Evolutionary conservation across 495 filamentous ascomycete species (phyloP).

Genomic region (Daldinia concentrica): DNA sequence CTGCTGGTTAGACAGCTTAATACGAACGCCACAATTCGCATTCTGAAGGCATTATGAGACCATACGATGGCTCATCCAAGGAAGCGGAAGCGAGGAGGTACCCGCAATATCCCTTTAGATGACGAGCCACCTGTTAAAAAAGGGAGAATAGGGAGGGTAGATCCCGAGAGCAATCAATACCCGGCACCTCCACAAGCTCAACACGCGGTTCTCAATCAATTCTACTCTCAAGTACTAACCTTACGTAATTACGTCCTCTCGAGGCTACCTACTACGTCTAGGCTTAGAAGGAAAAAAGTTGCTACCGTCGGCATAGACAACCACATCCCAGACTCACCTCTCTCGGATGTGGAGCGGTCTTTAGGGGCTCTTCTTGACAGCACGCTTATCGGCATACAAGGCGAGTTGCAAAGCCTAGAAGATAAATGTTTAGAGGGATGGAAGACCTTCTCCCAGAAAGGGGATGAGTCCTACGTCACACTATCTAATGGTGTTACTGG

Average conservation of each 20-base stretch:
- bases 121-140: slow-evolving; percentile 46
- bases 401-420: slow-evolving; percentile 46
- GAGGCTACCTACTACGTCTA: slow-evolving; percentile 56
- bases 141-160: slow-evolving; percentile 16
- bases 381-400: slow-evolving; percentile 68
- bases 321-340: slow-evolving; percentile 33
- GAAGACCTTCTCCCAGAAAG: slow-evolving; percentile 72
- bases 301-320: slow-evolving; percentile 50
- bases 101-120: slow-evolving; percentile 12
- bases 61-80: slow-evolving; percentile 41
- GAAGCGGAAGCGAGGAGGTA: slow-evolving; percentile 44
- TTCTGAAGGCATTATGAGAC: slow-evolving; percentile 16
- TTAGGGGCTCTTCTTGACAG: slow-evolving; percentile 70
- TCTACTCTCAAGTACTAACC: slow-evolving; percentile 73
- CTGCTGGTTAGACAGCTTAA: slow-evolving; percentile 4
- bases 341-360: slow-evolving; percentile 48
- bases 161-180: slow-evolving; percentile 23
- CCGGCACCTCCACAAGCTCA: slow-evolving; percentile 36
- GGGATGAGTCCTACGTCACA: slow-evolving; percentile 60
- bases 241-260: slow-evolving; percentile 77
- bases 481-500: slow-evolving; percentile 57
- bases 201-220: slow-evolving; percentile 77
- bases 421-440: slow-evolving; percentile 65
- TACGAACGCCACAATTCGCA: slow-evolving; percentile 5
- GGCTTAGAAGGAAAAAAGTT: slow-evolving; percentile 58